phyloP scores from a whole-genome alignment of 148 eudicot genomes.

The Vaccinium macrocarpon region DNA sequence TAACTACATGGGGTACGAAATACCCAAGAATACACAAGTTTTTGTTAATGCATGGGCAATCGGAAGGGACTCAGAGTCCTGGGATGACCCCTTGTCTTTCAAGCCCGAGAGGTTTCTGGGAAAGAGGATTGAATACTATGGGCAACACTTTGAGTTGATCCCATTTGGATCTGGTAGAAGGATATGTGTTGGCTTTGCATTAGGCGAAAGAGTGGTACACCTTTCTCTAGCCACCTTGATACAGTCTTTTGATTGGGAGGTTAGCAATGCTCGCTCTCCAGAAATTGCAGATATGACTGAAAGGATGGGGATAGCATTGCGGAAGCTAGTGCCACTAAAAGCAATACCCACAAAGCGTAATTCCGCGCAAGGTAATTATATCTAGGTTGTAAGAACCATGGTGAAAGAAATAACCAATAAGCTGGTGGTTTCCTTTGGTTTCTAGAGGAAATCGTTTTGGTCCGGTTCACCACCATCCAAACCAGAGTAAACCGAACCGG shows the following conservation, averaged over 20 bases:
- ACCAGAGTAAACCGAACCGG: no score
- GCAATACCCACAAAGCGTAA: slow-evolving; percentile 8
- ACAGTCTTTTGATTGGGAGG: slow-evolving; percentile 16
- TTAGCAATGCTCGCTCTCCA: background rate
- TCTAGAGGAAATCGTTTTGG: no score
- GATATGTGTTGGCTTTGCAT: slow-evolving; percentile 24
- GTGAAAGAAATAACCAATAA: no score
- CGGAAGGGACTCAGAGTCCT: no score
- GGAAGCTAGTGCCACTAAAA: slow-evolving; percentile 6
- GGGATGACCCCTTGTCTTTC: no score
- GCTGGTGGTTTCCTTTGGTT: no score
- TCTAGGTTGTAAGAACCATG: background rate
- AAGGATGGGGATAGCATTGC: background rate
- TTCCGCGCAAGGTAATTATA: background rate
- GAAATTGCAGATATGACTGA: slow-evolving; percentile 8
- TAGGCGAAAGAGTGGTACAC: slow-evolving; percentile 32
- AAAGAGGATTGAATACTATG: slow-evolving; percentile 27
- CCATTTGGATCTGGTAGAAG: slow-evolving; percentile 44
- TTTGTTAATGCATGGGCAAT: no score
- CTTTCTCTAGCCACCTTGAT: slow-evolving; percentile 14
- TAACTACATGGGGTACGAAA: no score
- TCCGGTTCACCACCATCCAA: no score
- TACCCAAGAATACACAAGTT: no score
- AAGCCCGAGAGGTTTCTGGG: slow-evolving; percentile 13
- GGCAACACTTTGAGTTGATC: slow-evolving; percentile 40